Base-by-base conservation (phyloP, 2,329 filamentous ascomycete species). In the Parastagonospora nodorum region DNA sequence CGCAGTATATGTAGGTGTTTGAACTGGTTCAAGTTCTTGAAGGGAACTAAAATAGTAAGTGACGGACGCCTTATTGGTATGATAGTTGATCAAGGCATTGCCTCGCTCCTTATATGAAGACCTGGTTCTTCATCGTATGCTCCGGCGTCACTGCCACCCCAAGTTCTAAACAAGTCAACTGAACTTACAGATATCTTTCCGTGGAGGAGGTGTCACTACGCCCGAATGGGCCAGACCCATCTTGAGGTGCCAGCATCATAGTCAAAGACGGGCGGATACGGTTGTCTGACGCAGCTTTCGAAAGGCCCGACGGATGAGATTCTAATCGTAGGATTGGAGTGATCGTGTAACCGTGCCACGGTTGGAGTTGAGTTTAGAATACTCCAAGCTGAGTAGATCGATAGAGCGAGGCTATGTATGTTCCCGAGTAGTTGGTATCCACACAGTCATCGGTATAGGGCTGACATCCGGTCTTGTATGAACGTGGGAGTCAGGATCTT, bases 361-460 rank as follows among this genome's bases (percentile, higher is more conserved):
- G 36, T 44, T 43, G 42, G 46, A 44, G 32, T 31, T 46, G 50
- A 49, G 41, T 50, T 42, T 48, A 50, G 43, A 47, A 47, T 40
- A 45, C 42, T 46, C 48, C 51, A 51, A 58, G 61, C 60, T 61
- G 47, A 53, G 53, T 42, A 54, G 50, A 41, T 48, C 50, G 45
- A 50, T 48, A 37, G 36, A 42, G 48, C 45, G 57, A 60, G 57
- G 63, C 63, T 61, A 61, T 61, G 59, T 43, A 44, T 33, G 32
- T 28, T 52, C 32, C 54, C 50, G 38, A 29, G 33, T 29, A 42
- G 42, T 35, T 52, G 56, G 50, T 49, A 54, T 47, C 42, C 60
- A 45, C 55, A 57, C 24, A 43, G 46, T 46, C 51, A 55, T 57
- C 42, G 50, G 52, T 55, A 58, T 63, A 61, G 55, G 57, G 58